Percentiles rank a stretch among this genome's conserved stretches.
Evolutionary conservation across 108 stramenopile genomes (phyloP).

Genomic region (Cylindrotheca fusiformis): DNA sequence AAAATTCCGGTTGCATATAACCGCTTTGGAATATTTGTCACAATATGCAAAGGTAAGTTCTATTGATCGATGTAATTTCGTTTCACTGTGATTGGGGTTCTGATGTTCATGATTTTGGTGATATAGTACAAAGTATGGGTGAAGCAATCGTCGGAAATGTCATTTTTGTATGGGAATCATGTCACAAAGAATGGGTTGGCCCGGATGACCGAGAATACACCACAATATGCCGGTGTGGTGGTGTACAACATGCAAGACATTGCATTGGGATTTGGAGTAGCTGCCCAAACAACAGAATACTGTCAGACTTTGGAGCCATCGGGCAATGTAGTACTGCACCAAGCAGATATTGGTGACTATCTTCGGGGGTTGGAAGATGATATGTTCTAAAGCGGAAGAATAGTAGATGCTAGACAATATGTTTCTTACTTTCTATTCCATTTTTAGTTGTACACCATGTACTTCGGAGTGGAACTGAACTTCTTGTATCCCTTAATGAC

Average conservation of each 20-base stretch:
- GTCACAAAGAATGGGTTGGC: slow-evolving; percentile 93
- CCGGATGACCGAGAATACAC: slow-evolving; percentile 94
- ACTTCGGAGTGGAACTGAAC: slow-evolving; percentile 98
- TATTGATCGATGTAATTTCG: not conserved
- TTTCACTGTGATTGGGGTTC: not conserved
- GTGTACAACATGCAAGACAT: slow-evolving; percentile 95
- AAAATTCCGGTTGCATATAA: slow-evolving; percentile 95
- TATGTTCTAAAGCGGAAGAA: slow-evolving; percentile 48
- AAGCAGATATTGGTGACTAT: slow-evolving; percentile 98
- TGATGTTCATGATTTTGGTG: not conserved
- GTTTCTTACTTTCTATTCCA: no score
- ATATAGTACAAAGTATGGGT: slow-evolving; percentile 96
- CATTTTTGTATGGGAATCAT: slow-evolving; percentile 98
- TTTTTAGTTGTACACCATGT: slow-evolving; percentile 75
- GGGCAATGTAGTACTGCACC: slow-evolving; percentile 96
- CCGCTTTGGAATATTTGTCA: slow-evolving; percentile 91
- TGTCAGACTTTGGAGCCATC: slow-evolving; percentile 93
- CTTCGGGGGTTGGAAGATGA: slow-evolving; percentile 94
- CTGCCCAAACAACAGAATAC: slow-evolving; percentile 93
- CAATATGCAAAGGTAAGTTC: slow-evolving; percentile 86
- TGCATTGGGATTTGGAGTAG: slow-evolving; percentile 97
- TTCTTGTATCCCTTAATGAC: slow-evolving; percentile 99
- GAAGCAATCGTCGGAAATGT: slow-evolving; percentile 97
- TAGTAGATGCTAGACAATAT: no score
- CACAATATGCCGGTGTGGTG: slow-evolving; percentile 97